phyloP scores from a whole-genome alignment of 2,329 filamentous ascomycete species.

The Pseudogymnoascus sp. region DNA sequence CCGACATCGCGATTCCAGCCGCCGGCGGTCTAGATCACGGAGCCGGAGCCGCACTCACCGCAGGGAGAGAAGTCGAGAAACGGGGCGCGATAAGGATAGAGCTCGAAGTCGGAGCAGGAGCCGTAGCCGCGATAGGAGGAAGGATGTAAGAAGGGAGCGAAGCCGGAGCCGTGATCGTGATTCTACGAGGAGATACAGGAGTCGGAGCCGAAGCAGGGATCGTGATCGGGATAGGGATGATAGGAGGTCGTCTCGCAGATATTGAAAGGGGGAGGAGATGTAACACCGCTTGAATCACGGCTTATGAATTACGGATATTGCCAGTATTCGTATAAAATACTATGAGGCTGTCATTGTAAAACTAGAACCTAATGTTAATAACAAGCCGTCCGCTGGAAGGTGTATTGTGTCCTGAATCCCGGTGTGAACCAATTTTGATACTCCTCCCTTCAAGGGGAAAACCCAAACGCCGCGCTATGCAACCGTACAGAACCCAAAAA shows the following conservation, averaged over 20 bases:
- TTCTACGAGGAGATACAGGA: conserved; percentile 16
- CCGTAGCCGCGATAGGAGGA: conserved; percentile 10
- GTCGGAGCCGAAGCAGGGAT: conserved; percentile 16
- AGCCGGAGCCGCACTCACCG: conserved; percentile 13
- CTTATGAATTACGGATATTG: conserved; percentile 1
- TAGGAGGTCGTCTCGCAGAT: conserved; percentile 10
- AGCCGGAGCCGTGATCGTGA: conserved; percentile 17
- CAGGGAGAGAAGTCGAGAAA: conserved; percentile 1
- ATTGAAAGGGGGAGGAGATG: background rate
- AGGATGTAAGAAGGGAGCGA: conserved; percentile 14
- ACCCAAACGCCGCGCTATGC: conserved; percentile 5
- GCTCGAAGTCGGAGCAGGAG: conserved; percentile 15
- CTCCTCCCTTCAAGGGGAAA: background rate
- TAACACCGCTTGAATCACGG: background rate
- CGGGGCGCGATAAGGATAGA: conserved; percentile 16
- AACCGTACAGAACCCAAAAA: background rate
- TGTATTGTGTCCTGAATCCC: background rate
- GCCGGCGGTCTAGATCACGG: conserved; percentile 12
- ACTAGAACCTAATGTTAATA: conserved; percentile 3
- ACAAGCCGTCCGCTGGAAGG: background rate
- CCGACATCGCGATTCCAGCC: conserved; percentile 16
- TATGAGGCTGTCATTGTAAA: background rate
- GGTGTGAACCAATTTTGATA: background rate
- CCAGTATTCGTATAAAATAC: background rate
- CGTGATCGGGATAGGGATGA: conserved; percentile 14